These are phyloP conservation scores for Pleurotus sapidus DNA, from an alignment of 768 basidiomycete genomes.

Conservation along the genomic window DNA sequence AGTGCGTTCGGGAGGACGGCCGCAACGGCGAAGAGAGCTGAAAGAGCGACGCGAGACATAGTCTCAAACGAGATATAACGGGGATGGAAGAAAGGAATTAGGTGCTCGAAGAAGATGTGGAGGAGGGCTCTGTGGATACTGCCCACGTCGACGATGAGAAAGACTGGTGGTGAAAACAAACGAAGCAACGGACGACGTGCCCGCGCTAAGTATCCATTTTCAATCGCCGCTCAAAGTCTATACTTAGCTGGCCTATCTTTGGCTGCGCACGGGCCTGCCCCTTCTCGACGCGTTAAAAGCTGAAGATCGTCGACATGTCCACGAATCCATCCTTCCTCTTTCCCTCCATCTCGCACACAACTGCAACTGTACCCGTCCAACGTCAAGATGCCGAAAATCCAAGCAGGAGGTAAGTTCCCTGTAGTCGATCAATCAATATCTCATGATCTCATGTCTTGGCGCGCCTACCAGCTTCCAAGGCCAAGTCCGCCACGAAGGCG, in stretches of 20 bases:
- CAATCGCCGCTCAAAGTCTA: too few species aligned
- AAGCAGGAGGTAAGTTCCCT: background rate
- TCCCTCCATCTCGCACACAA: background rate
- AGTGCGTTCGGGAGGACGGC: slow-evolving; percentile 18
- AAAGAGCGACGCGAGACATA: slow-evolving; percentile 48
- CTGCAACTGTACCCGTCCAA: background rate
- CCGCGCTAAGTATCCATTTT: too few species aligned
- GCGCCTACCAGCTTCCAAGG: slow-evolving; percentile 1
- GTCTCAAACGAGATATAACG: background rate
- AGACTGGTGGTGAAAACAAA: too few species aligned
- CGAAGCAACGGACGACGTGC: too few species aligned
- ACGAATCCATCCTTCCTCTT: background rate
- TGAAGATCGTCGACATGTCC: too few species aligned
- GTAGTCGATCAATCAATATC: background rate
- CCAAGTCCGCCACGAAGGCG: slow-evolving; percentile 5
- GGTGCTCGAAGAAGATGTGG: too few species aligned
- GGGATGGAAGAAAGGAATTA: too few species aligned
- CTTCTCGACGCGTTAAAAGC: too few species aligned
- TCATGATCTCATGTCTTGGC: background rate
- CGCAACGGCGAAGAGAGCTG: slow-evolving; percentile 28
- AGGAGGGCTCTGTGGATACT: too few species aligned
- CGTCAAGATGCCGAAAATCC: background rate
- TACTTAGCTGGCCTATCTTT: too few species aligned
- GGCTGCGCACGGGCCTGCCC: too few species aligned
- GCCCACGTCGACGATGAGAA: too few species aligned